A percentile compares a stretch with the other conserved stretches of the same genome.
These are phyloP conservation scores for Sistotremastrum niveocremeum DNA, from an alignment of 768 basidiomycete species.

Conservation along the genomic window DNA sequence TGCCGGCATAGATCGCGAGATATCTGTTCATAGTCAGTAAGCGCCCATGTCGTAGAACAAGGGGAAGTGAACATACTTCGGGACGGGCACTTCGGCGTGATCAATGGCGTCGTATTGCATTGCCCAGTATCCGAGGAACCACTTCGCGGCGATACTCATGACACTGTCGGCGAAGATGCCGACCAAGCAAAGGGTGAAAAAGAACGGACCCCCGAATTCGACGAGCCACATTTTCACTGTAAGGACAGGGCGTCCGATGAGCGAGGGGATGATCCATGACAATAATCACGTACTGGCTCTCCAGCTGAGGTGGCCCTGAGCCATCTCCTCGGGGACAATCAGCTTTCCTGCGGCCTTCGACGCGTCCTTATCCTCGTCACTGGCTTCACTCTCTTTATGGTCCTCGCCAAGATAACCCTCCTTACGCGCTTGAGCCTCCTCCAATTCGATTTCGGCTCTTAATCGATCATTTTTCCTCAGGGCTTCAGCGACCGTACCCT, in stretches of 20 bases:
- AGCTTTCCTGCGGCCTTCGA: conserved; percentile 19
- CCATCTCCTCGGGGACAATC: conserved; percentile 23
- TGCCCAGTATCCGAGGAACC: conserved; percentile 34
- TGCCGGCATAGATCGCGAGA: conserved; percentile 26
- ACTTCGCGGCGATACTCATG: conserved; percentile 17
- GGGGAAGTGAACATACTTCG: conserved; percentile 9
- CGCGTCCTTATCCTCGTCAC: conserved; percentile 8
- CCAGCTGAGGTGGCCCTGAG: conserved; percentile 24
- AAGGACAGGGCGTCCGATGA: background rate
- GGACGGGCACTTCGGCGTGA: conserved; percentile 20
- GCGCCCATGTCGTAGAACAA: background rate
- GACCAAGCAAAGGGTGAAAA: conserved; percentile 17
- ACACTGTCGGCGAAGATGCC: conserved; percentile 11
- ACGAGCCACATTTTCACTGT: conserved; percentile 16
- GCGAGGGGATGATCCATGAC: background rate
- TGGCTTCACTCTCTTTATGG: conserved; percentile 13
- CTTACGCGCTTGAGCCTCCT: conserved; percentile 4
- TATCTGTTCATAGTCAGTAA: conserved; percentile 26
- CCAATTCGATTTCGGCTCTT: conserved; percentile 16
- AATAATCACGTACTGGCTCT: conserved; percentile 18
- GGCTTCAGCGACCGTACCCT: conserved; percentile 35
- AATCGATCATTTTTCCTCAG: conserved; percentile 25
- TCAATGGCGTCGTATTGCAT: conserved; percentile 23
- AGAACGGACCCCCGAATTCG: conserved; percentile 15
- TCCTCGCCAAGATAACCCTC: conserved; percentile 4